Conservation (phyloP, 2,329 filamentous ascomycete genomes). For the Fusarium nodosum region DNA sequence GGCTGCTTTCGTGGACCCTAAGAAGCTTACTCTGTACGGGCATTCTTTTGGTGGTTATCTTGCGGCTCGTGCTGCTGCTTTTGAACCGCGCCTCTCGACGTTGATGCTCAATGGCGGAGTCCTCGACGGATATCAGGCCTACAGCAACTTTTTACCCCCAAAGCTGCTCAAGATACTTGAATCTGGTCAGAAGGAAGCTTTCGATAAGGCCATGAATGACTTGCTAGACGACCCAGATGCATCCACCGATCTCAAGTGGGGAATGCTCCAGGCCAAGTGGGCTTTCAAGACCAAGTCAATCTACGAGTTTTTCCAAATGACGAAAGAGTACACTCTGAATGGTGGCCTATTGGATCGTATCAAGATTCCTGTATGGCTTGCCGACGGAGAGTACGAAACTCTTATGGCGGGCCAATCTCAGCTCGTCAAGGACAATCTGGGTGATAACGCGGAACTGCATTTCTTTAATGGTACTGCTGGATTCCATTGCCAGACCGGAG, state of each 20-base stretch:
- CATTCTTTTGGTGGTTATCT: slow-evolving; percentile 38
- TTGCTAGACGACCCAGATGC: slow-evolving; percentile 17
- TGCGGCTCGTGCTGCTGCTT: slow-evolving; percentile 31
- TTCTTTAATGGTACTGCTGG: slow-evolving; percentile 29
- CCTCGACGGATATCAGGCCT: slow-evolving; percentile 31
- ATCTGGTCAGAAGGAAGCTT: slow-evolving; percentile 28
- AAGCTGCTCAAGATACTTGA: slow-evolving; percentile 25
- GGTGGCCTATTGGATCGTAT: slow-evolving; percentile 28
- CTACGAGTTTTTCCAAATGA: slow-evolving; percentile 46
- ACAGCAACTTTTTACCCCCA: slow-evolving; percentile 5
- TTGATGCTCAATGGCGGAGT: slow-evolving; percentile 28
- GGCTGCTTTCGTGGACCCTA: background rate
- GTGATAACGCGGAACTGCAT: slow-evolving; percentile 15
- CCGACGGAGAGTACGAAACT: slow-evolving; percentile 39
- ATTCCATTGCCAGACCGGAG: slow-evolving; percentile 29
- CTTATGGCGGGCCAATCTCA: slow-evolving; percentile 29
- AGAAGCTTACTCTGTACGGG: slow-evolving; percentile 1
- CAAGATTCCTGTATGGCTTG: slow-evolving; percentile 45
- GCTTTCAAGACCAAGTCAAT: slow-evolving; percentile 50
- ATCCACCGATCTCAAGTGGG: slow-evolving; percentile 48
- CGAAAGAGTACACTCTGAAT: slow-evolving; percentile 34
- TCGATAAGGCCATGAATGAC: slow-evolving; percentile 28
- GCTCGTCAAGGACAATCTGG: slow-evolving; percentile 6
- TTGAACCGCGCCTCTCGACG: slow-evolving; percentile 24
- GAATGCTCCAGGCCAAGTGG: slow-evolving; percentile 53